A percentile compares a stretch with the other conserved stretches of the same genome.
Evolutionary conservation across 305 asterid genomes (phyloP).

Genomic region (Galium porrigens): DNA sequence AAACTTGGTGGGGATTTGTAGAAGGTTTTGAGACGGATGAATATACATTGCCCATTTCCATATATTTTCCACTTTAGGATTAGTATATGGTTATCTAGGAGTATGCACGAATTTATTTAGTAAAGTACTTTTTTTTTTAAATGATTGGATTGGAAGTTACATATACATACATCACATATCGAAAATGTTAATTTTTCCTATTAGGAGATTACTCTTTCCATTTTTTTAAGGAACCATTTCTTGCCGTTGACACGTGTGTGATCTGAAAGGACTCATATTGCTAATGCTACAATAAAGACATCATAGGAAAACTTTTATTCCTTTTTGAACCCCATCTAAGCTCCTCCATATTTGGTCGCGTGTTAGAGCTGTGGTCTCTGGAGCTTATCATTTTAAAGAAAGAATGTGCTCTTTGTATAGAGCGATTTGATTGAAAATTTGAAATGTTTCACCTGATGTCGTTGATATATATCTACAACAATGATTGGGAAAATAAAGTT

Average conservation of each 20-base stretch:
- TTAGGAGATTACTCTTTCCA: neutral
- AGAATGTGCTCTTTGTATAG: neutral
- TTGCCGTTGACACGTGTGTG: neutral
- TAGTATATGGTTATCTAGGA: neutral
- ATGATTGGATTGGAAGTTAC: neutral
- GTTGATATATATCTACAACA: too few species aligned
- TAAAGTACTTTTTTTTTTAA: neutral
- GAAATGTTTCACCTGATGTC: neutral
- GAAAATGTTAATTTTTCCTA: neutral
- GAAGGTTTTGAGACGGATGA: neutral
- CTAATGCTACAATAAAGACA: neutral
- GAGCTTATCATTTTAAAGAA: neutral
- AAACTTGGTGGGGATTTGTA: neutral
- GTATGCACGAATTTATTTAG: neutral
- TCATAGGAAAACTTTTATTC: neutral
- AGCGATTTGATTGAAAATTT: neutral
- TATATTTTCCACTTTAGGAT: neutral
- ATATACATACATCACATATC: neutral
- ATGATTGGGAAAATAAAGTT: neutral
- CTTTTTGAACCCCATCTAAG: neutral
- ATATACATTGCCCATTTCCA: neutral
- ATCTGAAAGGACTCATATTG: neutral
- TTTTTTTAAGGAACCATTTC: neutral
- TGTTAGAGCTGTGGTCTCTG: conserved; percentile 1
- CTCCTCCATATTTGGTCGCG: neutral